These are phyloP conservation scores for Aquilaria malaccensis DNA, from an alignment of 345 rosid species.

Conservation along the genomic window DNA sequence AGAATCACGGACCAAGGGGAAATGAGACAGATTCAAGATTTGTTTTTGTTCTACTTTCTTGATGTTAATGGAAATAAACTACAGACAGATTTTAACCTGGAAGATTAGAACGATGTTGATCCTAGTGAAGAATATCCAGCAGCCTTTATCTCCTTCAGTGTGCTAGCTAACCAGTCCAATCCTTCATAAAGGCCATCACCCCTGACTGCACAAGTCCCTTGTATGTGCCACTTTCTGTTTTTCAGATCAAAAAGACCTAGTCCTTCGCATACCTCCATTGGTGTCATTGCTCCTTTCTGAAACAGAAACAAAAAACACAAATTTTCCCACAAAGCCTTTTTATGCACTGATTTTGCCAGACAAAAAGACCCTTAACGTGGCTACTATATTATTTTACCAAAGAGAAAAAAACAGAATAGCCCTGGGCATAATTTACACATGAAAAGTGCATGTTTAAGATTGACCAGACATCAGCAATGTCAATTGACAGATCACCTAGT, in stretches of 20 bases:
- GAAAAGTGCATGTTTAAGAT: too few relatives aligned
- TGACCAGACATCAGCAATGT: too few relatives aligned
- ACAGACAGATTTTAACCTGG: slow-evolving; percentile 20
- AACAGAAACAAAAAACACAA: background rate
- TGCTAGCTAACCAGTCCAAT: slow-evolving; percentile 82
- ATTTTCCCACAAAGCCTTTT: too few relatives aligned
- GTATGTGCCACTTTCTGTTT: slow-evolving; percentile 99
- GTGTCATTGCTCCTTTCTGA: slow-evolving; percentile 98
- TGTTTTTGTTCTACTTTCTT: too few relatives aligned
- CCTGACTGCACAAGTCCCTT: slow-evolving; percentile 90
- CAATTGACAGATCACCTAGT: too few relatives aligned
- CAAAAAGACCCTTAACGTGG: too few relatives aligned
- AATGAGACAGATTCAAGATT: background rate
- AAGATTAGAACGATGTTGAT: slow-evolving; percentile 55
- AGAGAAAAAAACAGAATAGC: too few relatives aligned
- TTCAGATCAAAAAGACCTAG: slow-evolving; percentile 85
- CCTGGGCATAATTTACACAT: too few relatives aligned
- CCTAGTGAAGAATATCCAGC: slow-evolving; percentile 79
- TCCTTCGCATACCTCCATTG: slow-evolving; percentile 89
- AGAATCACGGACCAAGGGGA: slow-evolving; percentile 6
- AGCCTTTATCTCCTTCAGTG: slow-evolving; percentile 83
- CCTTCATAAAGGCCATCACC: slow-evolving; percentile 99
- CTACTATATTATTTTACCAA: too few relatives aligned
- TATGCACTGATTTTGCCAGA: too few relatives aligned
- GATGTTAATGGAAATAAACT: slow-evolving; percentile 5